A percentile compares a stretch with the other conserved stretches of the same genome.
These are phyloP conservation scores for Carex arenaria DNA, from an alignment of 202 grass and related monocot species.

Conservation along the genomic window DNA sequence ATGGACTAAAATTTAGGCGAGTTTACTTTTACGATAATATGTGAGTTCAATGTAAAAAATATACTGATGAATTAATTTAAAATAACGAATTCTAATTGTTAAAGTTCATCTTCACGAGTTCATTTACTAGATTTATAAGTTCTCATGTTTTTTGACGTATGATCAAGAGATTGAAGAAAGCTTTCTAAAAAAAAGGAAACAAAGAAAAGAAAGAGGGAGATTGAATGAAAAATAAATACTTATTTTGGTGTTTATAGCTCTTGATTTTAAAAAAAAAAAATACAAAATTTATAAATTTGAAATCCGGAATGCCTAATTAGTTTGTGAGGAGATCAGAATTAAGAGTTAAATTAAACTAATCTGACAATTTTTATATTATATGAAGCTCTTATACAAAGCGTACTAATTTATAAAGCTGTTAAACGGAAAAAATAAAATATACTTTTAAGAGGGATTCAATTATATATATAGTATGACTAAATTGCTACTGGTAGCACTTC, in stretches of 20 bases:
- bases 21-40: not conserved
- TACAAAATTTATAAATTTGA: not conserved
- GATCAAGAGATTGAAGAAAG: too few relatives aligned
- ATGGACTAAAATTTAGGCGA: not conserved
- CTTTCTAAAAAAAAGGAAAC: too few relatives aligned
- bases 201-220: too few relatives aligned
- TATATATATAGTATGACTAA: too few relatives aligned
- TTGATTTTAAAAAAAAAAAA: not conserved
- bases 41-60: not conserved
- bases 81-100: not conserved
- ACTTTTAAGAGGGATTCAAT: not conserved
- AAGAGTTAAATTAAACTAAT: not conserved
- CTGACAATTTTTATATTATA: not conserved
- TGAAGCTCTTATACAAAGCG: not conserved
- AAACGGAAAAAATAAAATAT: not conserved
- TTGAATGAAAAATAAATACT: too few relatives aligned
- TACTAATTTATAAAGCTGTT: not conserved
- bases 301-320: not conserved
- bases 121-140: not conserved
- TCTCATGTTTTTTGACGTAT: too few relatives aligned
- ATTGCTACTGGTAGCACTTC: too few relatives aligned
- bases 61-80: not conserved
- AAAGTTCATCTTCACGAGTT: not conserved
- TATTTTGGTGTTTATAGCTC: too few relatives aligned
- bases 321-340: not conserved